Evolutionary conservation across 768 basidiomycete species (phyloP), one percentile per base, ranked within the genome.

Genomic region (Tulasnella sp.): DNA sequence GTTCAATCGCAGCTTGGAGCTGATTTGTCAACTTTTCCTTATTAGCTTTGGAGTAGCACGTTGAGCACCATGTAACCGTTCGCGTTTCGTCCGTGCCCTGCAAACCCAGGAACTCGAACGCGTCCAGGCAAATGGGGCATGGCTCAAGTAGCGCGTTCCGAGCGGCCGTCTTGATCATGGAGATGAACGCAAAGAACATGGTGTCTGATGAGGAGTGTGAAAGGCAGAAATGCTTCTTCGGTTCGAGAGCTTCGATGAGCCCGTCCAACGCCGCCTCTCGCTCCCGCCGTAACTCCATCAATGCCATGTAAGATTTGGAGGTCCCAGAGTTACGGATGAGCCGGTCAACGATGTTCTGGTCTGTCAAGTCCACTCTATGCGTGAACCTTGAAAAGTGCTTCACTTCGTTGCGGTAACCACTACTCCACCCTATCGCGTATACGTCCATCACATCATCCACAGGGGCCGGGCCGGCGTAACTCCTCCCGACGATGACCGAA

Each of bases 371-470:
- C 6, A 76, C n/a, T 11, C 41, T 34, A 28, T 76, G 76, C 34
- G 22, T 28, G 48, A 44, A 76, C 20, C 76, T 41, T 14, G 76
- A 46, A 50, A 58, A 46, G 46, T 76, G 46, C 48, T 48, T 42
- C 42, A 22, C 76, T 76, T 58, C 76, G 1, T 76, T 58, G 7
- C 48, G 41, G 28, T 44, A 50, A 1, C 54, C 54, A 8, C 22
- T 50, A 22, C 76, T 76, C 76, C 76, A 76, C 20, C 11, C 76
- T 8, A 58, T 20, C n/a, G 76, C 48, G 54, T 76, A 76, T 28
- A 76, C 76, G 7, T 40, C 46, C 22, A 58, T 11, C 31, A 58
- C 46, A 28, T 76, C 54, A 16, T 58, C 54, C 24, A 44, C 28
- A 2, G 54, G 48, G 20, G 60, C 31, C 9, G 8, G 28, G 31